phyloP scores from a whole-genome alignment of 768 basidiomycete species.

The Cantharellus anzutake region DNA sequence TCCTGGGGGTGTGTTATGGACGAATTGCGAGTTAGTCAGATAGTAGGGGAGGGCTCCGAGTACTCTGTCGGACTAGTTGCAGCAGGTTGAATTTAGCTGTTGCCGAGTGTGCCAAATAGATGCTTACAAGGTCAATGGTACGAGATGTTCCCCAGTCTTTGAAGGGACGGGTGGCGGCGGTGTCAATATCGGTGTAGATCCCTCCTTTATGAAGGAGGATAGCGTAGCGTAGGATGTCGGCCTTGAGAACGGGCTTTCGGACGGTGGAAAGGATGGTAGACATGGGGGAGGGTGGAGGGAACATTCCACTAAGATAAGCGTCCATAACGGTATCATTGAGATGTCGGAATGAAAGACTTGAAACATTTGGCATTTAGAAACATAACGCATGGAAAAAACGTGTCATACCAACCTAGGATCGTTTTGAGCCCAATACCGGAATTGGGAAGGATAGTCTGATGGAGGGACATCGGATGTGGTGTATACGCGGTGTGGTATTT shows the following conservation, averaged over 20 bases:
- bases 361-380: background rate
- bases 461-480: background rate
- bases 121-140: background rate
- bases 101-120: background rate
- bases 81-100: too few relatives aligned
- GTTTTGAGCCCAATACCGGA: background rate
- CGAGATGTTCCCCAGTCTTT: background rate
- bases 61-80: too few relatives aligned
- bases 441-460: background rate
- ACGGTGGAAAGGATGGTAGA: background rate
- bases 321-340: background rate
- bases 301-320: background rate
- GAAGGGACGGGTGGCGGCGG: background rate
- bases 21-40: background rate
- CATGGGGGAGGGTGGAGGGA: background rate
- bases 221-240: slow-evolving; percentile 8
- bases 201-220: slow-evolving; percentile 4
- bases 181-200: slow-evolving; percentile 3
- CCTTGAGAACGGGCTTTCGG: background rate
- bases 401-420: background rate
- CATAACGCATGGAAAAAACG: background rate
- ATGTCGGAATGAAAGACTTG: background rate
- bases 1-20: background rate
- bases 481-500: background rate
- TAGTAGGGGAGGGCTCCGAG: background rate